Evolutionary conservation across 495 filamentous ascomycete genomes (phyloP), one percentile per base, ranked within the genome.

Genomic region (Amorphotheca resinae): DNA sequence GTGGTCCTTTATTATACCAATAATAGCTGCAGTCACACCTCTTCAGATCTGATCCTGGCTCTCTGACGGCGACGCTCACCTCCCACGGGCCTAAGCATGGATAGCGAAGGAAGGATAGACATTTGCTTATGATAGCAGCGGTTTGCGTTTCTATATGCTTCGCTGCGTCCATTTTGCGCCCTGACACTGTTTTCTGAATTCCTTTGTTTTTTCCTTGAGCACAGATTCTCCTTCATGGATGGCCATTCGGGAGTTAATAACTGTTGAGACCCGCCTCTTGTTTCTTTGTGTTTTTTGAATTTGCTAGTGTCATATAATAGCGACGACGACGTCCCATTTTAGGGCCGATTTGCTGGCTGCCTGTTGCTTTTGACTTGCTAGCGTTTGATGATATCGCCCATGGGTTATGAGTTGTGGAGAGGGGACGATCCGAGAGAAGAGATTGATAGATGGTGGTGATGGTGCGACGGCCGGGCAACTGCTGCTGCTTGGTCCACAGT

Each of bases 1-100:
- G 38, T 17, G 52, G 44, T 43, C 36, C 42, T 51, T 52, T 55
- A 49, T 38, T 46, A 55, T 55, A 55, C 52, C 52, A 54, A 49
- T 41, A 54, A 30, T 45, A 42, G 20, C 26, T 37, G 22, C 17
- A 42, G 42, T 36, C 45, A 33, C 21, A 38, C 28, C 21, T 26
- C 37, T 15, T 43, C 16, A 34, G 16, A 39, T 39, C 34, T 30
- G 15, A 25, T 54, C 38, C 33, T 49, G 23, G 28, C 20, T 15
- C 39, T 26, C n/a, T 28, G 16, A 28, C 23, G 11, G 25, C 11
- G 5, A 11, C 11, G 5, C 5, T 28, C 25, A 11, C 5, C 5
- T 28, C 15, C 15, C 33, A 14, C 33, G n/a, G n/a, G 16, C 3
- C n/a, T 36, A 20, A 9, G 33, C 16, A 36, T 16, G 33, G 16